A percentile compares a stretch with the other conserved stretches of the same genome.
These are phyloP conservation scores for Gillenia trifoliata DNA, from an alignment of 306 rosid genomes.

Conservation along the genomic window DNA sequence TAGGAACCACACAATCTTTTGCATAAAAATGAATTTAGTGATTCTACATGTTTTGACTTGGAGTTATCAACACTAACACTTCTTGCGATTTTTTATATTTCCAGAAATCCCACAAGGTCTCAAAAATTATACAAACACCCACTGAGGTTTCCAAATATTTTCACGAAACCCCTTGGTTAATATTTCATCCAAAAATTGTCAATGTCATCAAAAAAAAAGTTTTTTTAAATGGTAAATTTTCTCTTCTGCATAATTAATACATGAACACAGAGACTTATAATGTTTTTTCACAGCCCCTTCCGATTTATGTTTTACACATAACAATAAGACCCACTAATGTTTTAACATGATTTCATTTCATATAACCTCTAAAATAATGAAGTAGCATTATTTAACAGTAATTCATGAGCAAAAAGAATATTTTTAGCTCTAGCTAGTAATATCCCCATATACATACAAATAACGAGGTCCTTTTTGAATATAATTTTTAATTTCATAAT, in stretches of 20 bases:
- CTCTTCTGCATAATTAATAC: neutral
- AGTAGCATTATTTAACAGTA: neutral
- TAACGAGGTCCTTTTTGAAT: no score
- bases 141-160: neutral
- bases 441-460: no score
- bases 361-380: neutral
- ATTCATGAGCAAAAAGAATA: no score
- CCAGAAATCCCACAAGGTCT: neutral
- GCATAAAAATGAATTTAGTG: neutral
- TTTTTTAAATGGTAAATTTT: neutral
- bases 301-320: neutral
- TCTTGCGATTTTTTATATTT: neutral
- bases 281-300: neutral
- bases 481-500: no score
- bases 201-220: no score
- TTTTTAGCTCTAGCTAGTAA: no score
- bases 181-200: no score
- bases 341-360: neutral
- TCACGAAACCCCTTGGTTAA: neutral
- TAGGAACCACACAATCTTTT: neutral
- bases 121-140: no score
- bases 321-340: neutral
- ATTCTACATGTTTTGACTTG: neutral
- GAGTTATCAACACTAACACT: neutral
- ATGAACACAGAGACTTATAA: neutral